Conservation (phyloP, 192 early-diverging fungal genomes). For the Powellomyces hirtus region DNA sequence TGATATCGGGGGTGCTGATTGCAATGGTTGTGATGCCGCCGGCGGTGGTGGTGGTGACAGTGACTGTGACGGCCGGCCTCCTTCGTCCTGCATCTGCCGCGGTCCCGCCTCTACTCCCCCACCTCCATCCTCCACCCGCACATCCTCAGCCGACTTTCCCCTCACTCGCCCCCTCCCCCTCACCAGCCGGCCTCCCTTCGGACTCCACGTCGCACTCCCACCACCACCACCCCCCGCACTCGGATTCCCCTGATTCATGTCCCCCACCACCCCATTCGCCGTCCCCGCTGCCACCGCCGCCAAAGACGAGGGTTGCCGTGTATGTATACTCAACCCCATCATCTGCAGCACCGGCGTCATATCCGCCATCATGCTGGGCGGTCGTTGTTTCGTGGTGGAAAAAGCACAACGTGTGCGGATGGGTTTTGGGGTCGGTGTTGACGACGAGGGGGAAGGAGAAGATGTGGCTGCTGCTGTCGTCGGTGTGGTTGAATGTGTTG, state of each 20-base stretch:
- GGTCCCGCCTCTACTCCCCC: too few species aligned
- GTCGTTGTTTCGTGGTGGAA: background rate
- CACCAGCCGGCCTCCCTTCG: background rate
- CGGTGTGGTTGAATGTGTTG: too few species aligned
- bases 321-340: background rate
- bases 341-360: slow-evolving; percentile 1
- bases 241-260: too few species aligned
- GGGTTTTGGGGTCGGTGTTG: too few species aligned
- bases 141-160: background rate
- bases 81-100: background rate
- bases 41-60: background rate
- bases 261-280: too few species aligned
- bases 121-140: too few species aligned
- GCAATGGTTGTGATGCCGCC: background rate
- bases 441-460: too few species aligned
- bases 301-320: background rate
- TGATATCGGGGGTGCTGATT: background rate
- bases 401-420: too few species aligned
- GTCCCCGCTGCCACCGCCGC: too few species aligned
- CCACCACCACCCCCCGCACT: background rate
- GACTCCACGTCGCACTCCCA: background rate
- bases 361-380: background rate
- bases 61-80: background rate
- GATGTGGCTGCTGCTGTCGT: too few species aligned
- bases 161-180: background rate